Evolutionary conservation across 2,329 filamentous ascomycete species (phyloP), one percentile per base, ranked within the genome.

Genomic region (Pseudomassariella vexata): DNA sequence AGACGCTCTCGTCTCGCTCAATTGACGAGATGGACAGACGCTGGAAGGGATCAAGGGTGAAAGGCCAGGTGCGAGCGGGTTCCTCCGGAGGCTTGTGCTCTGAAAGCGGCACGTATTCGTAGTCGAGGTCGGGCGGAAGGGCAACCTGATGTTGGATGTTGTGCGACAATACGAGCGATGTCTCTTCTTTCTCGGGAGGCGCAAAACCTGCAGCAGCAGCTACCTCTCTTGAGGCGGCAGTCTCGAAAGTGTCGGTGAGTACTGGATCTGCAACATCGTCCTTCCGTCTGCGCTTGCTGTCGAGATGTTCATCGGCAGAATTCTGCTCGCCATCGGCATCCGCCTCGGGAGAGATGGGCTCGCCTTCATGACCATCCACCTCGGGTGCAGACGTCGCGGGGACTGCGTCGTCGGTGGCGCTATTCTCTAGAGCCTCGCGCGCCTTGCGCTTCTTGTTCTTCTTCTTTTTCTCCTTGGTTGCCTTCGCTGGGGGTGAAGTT

Each of bases 101-200:
- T 15, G 88, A 94, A 32, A 98, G 85, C n/a, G 90, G 90, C 12
- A 94, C 73, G 55, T 95, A 95, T 56, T 89, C 83, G 66, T 94
- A 94, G 62, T 94, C 86, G 34, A 94, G 85, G 56, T 94, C 86
- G 8, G 90, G 89, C 3, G 92, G 92, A 14, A 98, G 70, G 9
- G 92, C 86, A 47, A 96, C 92, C 63, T 98, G 90, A 69, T 98
- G 92, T 61, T 94, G 89, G 48, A 98, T 94, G 65, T 98, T 95
- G 66, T 98, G 94, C 28, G 87, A 90, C 32, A 98, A 64, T 15
- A 94, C 82, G 18, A 98, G 77, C 5, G 82, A 77, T 28, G 78
- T 68, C 33, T 88, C 83, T 43, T 77, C 56, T 59, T 68, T 39
- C 62, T 69, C 53, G 71, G 78, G 39, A 68, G 70, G 44, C 11